These are phyloP conservation scores for Pseudogymnoascus sp. DNA, from an alignment of 2,329 filamentous ascomycete genomes.

Conservation along the genomic window DNA sequence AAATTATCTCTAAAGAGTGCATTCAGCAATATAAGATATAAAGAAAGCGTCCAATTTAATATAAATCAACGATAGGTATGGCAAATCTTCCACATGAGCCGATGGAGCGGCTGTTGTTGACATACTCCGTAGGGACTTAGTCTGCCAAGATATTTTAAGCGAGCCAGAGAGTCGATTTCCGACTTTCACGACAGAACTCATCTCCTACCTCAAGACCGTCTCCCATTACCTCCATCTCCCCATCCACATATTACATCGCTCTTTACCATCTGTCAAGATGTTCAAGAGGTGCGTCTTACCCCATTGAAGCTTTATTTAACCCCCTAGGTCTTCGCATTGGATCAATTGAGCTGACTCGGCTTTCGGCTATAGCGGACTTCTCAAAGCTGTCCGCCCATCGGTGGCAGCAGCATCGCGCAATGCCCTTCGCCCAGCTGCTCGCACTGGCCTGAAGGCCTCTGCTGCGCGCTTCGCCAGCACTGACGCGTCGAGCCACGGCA, in stretches of 20 bases:
- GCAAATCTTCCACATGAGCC: background rate
- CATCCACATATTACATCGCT: slow-evolving; percentile 52
- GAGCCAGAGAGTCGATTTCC: slow-evolving; percentile 9
- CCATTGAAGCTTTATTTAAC: slow-evolving; percentile 20
- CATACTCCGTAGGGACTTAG: slow-evolving; percentile 1
- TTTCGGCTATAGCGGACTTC: slow-evolving; percentile 50
- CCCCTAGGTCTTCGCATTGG: slow-evolving; percentile 16
- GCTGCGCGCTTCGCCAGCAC: slow-evolving; percentile 46
- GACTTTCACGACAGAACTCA: slow-evolving; percentile 11
- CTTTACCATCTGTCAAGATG: slow-evolving; percentile 67
- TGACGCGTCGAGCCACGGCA: slow-evolving; percentile 50
- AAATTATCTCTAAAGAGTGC: slow-evolving; percentile 3
- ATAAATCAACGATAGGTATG: background rate
- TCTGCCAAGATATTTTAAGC: slow-evolving; percentile 10
- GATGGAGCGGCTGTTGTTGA: slow-evolving; percentile 1
- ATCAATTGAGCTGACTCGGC: slow-evolving; percentile 41
- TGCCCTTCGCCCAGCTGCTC: slow-evolving; percentile 48
- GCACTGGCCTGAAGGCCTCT: slow-evolving; percentile 46
- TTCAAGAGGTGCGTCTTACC: slow-evolving; percentile 64
- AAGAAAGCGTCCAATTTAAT: background rate
- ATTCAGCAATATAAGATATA: background rate
- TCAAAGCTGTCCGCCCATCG: slow-evolving; percentile 53
- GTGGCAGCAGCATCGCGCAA: slow-evolving; percentile 50
- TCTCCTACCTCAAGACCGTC: slow-evolving; percentile 11
- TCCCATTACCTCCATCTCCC: slow-evolving; percentile 44